Evolutionary conservation across 805 yeast species (phyloP), one percentile per base, ranked within the genome.

Genomic region (Teunomyces barrocoloradensis): DNA sequence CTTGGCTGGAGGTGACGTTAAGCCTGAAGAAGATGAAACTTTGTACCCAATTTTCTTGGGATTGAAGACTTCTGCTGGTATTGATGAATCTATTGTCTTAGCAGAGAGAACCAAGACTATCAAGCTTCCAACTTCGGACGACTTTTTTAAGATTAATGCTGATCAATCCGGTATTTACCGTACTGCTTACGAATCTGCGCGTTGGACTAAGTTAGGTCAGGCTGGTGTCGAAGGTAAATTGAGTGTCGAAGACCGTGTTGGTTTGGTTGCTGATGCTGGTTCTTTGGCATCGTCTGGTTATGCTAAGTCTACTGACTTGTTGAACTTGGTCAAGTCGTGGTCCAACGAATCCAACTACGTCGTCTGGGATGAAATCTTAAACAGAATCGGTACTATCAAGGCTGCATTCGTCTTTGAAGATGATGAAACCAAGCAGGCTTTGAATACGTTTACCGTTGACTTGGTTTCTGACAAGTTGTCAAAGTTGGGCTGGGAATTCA

Each of bases 251-350:
- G 95, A 87, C 66, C 81, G 89, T 66, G 81, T 85, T 47, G 92
- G 91, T 37, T 75, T 85, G 55, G 85, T 87, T 42, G 86, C 91
- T n/a, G 95, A 87, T 68, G 87, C 87, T 15, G 81, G 78, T 44
- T 79, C 89, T 6, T 74, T 86, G 54, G 81, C 92, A 4, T 69
- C 82, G 23, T 82, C 92, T 15, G 94, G 94, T 27, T 77, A 78
- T 56, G 79, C 84, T 47, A 71, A 83, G 21, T 80, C 90, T 29
- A 71, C 80, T 3, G 81, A 76, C 56, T 75, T 85, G 59, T 77
- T 85, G 55, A 69, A 73, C 51, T 77, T 85, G 60, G 75, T 85
- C 37, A 74, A 78, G 47, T 71, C 76, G 13, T 83, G 89, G 88
- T 74, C 77, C 36, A 59, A 66, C 15, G 89, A 84, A 66, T 50